Conservation (phyloP, 2,329 filamentous ascomycete genomes). For the Ilyonectria mors-panacis region DNA sequence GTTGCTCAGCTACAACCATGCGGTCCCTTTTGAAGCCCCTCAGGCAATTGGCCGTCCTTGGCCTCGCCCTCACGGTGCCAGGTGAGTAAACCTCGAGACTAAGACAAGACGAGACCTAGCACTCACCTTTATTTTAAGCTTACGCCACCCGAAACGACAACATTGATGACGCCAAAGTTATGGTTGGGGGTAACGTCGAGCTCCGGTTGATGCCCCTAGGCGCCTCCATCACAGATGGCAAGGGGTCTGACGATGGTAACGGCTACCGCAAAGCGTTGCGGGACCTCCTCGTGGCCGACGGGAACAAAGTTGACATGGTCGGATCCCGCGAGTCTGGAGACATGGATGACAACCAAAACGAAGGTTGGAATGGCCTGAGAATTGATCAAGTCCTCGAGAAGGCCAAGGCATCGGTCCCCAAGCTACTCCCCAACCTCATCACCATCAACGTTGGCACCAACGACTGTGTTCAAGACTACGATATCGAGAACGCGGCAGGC, state of each 20-base stretch:
- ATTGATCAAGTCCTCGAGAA: constrained; percentile 57
- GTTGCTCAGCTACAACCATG: constrained; percentile 8
- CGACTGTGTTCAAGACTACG: constrained; percentile 55
- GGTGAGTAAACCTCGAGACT: constrained; percentile 41
- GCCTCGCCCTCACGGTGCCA: constrained; percentile 45
- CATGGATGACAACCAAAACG: constrained; percentile 60
- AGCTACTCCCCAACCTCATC: constrained; percentile 57
- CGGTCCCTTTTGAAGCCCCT: constrained; percentile 14
- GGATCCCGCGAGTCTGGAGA: constrained; percentile 56
- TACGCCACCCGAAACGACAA: neutral
- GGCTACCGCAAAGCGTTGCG: constrained; percentile 57
- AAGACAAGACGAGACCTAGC: neutral
- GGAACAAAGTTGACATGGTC: constrained; percentile 57
- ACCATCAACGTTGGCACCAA: constrained; percentile 62
- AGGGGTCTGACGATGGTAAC: constrained; percentile 54
- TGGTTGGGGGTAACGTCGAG: constrained; percentile 24
- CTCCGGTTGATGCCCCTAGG: constrained; percentile 62
- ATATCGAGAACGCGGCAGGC: constrained; percentile 49
- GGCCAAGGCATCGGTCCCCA: constrained; percentile 50
- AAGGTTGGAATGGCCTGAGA: constrained; percentile 60
- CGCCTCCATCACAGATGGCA: constrained; percentile 60
- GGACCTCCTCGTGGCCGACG: constrained; percentile 49
- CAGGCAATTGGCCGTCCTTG: constrained; percentile 30
- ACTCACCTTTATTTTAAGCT: constrained; percentile 12
- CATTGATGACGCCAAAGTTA: constrained; percentile 4